Evolutionary conservation across 2,329 filamentous ascomycete species (phyloP), one percentile per base, ranked within the genome.

Genomic region (Emergomyces africanus): DNA sequence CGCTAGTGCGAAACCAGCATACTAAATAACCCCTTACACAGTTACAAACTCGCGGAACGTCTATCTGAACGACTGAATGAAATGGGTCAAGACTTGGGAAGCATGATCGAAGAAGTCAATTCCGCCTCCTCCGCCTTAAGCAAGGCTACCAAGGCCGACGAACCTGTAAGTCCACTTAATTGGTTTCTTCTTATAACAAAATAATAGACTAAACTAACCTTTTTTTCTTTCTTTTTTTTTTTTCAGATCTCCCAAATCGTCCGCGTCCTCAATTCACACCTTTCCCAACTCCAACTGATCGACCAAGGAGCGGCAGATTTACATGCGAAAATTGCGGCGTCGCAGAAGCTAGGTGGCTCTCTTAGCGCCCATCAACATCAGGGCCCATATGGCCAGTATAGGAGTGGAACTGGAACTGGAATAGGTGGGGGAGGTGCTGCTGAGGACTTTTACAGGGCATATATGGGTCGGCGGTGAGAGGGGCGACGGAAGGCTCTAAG

Each of bases 61-160:
- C 81, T 96, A 64, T 90, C 90, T 12, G 89, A 95, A 70, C 85
- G 89, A 64, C 79, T 99, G 64, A 91, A 95, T 60, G 90, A 95
- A 66, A 95, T 97, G 84, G 90, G 90, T 69, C 89, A 90, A 70
- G 90, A 96, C 70, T 79, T 99, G 63, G 85, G 84, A 54, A 92
- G 90, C 75, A 97, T 99, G 90, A 95, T 99, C 66, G 91, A 95
- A 70, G 94, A 97, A 74, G 95, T 99, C 71, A 99, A 99, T 71
- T 84, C 86, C 66, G 92, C 95, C 62, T 94, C 89, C n/a, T 83
- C 88, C 58, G 90, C 86, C 28, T 77, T 99, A 64, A 92, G 85
- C 80, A 96, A 95, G 80, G 90, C 88, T 60, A 87, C 82, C 74
- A 95, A 95, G 74, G 83, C 89, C 33, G 89, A 94, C 71, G 89